Conservation (phyloP, 768 basidiomycete species). For the Hypholoma sublateritium region DNA sequence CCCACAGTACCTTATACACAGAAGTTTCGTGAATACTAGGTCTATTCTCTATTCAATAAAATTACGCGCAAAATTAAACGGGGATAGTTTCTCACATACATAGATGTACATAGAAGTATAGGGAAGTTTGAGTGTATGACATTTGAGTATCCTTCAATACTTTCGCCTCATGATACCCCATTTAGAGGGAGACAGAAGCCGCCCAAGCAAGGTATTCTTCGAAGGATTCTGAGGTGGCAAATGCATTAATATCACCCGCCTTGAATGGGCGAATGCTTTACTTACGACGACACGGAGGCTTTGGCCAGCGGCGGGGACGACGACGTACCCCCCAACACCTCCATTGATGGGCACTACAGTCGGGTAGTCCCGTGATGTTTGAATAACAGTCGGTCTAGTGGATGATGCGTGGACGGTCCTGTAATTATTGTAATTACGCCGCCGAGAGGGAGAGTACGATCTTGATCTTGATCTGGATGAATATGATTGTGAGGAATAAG, state of each 20-base stretch:
- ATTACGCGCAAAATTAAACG: neutral
- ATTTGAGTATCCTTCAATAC: neutral
- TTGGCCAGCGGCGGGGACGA: slow-evolving; percentile 21
- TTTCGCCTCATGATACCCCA: neutral
- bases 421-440: neutral
- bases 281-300: slow-evolving; percentile 15
- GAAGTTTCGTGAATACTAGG: too few species aligned
- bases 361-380: slow-evolving; percentile 11
- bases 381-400: slow-evolving; percentile 7
- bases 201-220: neutral
- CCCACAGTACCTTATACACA: too few species aligned
- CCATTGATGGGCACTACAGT: slow-evolving; percentile 17
- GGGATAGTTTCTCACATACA: neutral
- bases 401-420: slow-evolving; percentile 4
- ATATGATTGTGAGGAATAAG: slow-evolving; percentile 6
- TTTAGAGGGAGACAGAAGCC: neutral
- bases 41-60: too few species aligned
- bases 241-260: neutral
- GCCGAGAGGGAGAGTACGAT: neutral
- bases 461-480: slow-evolving; percentile 3
- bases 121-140: neutral
- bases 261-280: too few species aligned
- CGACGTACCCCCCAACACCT: slow-evolving; percentile 18
- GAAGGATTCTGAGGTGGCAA: neutral
- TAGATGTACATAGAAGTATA: neutral